phyloP scores from a whole-genome alignment of 345 rosid genomes.

The Salix dunnii region DNA sequence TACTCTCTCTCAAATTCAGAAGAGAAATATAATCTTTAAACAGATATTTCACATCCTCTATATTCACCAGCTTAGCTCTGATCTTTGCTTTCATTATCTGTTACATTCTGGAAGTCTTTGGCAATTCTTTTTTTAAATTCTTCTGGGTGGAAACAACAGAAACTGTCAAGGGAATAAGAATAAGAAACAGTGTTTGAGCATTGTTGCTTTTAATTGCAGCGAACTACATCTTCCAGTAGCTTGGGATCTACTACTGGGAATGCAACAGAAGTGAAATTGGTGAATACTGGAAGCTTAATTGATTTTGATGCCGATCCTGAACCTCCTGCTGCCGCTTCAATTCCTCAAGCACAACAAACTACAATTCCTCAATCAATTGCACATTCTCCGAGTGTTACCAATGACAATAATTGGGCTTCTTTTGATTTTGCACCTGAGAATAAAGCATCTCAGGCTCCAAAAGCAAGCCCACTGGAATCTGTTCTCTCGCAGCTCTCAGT shows the following conservation, averaged over 20 bases:
- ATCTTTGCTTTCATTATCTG: background rate
- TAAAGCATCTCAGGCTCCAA: slow-evolving; percentile 53
- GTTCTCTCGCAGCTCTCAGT: slow-evolving; percentile 67
- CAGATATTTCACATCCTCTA: no score
- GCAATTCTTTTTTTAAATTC: background rate
- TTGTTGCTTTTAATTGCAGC: slow-evolving; percentile 45
- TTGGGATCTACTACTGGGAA: slow-evolving; percentile 58
- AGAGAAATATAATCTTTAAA: no score
- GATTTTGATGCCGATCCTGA: slow-evolving; percentile 87
- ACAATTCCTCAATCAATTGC: slow-evolving; percentile 36
- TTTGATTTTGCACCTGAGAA: slow-evolving; percentile 50
- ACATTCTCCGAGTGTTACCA: slow-evolving; percentile 35
- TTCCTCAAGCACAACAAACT: slow-evolving; percentile 41
- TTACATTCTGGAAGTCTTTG: background rate
- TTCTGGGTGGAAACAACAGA: background rate
- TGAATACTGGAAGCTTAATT: slow-evolving; percentile 67
- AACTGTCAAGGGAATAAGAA: no score
- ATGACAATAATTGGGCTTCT: slow-evolving; percentile 72
- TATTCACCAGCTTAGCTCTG: background rate
- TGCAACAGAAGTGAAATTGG: slow-evolving; percentile 61
- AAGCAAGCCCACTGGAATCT: slow-evolving; percentile 61
- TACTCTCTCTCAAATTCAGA: no score
- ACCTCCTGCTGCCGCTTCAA: slow-evolving; percentile 44
- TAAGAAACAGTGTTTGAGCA: slow-evolving; percentile 12
- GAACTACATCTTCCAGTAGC: slow-evolving; percentile 62